phyloP scores from a whole-genome alignment of 148 eudicot species.

The Talinum fruticosum region DNA sequence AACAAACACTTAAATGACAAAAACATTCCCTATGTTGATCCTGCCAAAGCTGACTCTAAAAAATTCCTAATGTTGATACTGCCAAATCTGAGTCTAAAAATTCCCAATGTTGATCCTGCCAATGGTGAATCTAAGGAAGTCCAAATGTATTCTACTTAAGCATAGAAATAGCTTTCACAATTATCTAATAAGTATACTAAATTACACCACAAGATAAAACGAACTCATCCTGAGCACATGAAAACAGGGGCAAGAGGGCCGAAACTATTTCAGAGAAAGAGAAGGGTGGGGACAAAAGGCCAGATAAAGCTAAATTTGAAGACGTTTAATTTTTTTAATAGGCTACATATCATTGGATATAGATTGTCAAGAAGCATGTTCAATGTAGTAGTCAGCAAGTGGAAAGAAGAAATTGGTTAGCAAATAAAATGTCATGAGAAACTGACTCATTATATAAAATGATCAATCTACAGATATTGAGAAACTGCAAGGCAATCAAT shows the following conservation, averaged over 20 bases:
- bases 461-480: background rate
- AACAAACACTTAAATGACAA: background rate
- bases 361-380: background rate
- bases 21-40: background rate
- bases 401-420: background rate
- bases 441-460: background rate
- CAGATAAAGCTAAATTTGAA: background rate
- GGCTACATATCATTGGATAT: background rate
- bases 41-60: background rate
- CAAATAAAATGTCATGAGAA: background rate
- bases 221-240: background rate
- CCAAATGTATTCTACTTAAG: too few species aligned
- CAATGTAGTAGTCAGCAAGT: background rate
- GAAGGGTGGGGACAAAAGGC: background rate
- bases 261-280: background rate
- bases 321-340: background rate
- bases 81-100: too few species aligned
- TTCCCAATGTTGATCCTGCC: background rate
- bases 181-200: background rate
- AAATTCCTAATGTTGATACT: too few species aligned
- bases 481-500: background rate
- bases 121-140: background rate
- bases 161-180: too few species aligned
- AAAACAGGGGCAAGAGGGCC: background rate
- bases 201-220: background rate